Conservation (phyloP, 2,329 filamentous ascomycete genomes). For the Nothophoma quercina region DNA sequence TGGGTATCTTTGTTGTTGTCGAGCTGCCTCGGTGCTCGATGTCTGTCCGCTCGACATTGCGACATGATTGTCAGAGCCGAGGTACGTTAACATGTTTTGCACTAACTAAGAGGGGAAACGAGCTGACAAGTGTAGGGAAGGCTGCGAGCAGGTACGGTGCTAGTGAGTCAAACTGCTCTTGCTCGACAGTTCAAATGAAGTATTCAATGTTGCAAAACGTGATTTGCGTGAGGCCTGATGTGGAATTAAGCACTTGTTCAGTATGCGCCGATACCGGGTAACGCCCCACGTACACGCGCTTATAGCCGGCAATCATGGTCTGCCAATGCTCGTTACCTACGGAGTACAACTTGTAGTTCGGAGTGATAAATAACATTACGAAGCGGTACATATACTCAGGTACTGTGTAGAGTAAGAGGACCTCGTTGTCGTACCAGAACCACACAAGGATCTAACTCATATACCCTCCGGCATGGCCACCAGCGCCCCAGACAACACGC, state of each 20-base stretch:
- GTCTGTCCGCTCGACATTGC: background rate
- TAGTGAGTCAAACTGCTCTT: too few species aligned
- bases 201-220: too few species aligned
- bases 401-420: background rate
- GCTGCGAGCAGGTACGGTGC: too few species aligned
- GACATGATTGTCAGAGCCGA: slow-evolving; percentile 1
- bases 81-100: slow-evolving; percentile 2
- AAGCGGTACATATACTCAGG: too few species aligned
- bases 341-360: background rate
- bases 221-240: too few species aligned
- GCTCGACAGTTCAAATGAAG: too few species aligned
- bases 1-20: background rate
- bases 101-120: slow-evolving; percentile 15
- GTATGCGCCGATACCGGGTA: slow-evolving; percentile 6
- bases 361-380: background rate
- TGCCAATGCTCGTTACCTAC: background rate
- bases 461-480: background rate
- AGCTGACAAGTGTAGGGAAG: background rate
- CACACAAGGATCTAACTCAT: background rate
- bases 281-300: slow-evolving; percentile 3
- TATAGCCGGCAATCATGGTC: background rate
- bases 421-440: background rate
- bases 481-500: slow-evolving; percentile 14
- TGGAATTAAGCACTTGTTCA: too few species aligned
- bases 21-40: slow-evolving; percentile 11